phyloP scores from a whole-genome alignment of 2,329 filamentous ascomycete genomes.

The Pseudovirgaria hyperparasitica region DNA sequence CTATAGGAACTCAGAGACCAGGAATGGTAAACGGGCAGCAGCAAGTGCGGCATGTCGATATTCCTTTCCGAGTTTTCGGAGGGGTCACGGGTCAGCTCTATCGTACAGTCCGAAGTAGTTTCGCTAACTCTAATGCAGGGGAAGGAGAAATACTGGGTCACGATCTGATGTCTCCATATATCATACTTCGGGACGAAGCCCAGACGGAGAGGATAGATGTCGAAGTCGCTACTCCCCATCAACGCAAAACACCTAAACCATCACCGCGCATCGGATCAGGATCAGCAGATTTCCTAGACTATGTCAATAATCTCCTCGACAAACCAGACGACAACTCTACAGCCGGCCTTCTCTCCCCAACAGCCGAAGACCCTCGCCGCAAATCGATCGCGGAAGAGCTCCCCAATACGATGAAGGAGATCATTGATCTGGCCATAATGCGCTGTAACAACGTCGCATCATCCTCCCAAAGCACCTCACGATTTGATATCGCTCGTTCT shows the following conservation, averaged over 20 bases:
- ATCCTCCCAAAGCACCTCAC: slow-evolving; percentile 71
- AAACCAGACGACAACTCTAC: slow-evolving; percentile 20
- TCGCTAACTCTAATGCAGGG: slow-evolving; percentile 24
- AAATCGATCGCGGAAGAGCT: slow-evolving; percentile 44
- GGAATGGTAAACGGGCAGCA: slow-evolving; percentile 66
- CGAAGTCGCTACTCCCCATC: slow-evolving; percentile 6
- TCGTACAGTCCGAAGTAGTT: slow-evolving; percentile 2
- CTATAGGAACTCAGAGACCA: slow-evolving; percentile 81
- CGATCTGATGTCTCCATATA: slow-evolving; percentile 88
- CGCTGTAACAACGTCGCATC: slow-evolving; percentile 46
- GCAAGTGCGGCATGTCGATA: slow-evolving; percentile 74
- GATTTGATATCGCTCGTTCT: slow-evolving; percentile 88
- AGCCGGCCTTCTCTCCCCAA: slow-evolving; percentile 58
- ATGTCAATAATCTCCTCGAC: slow-evolving; percentile 35
- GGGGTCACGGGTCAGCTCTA: slow-evolving; percentile 59
- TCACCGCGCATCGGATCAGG: slow-evolving; percentile 32
- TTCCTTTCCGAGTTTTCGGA: slow-evolving; percentile 85
- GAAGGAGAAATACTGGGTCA: slow-evolving; percentile 83
- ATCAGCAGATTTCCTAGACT: slow-evolving; percentile 22
- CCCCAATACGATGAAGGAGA: slow-evolving; percentile 57
- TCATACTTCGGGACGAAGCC: slow-evolving; percentile 75
- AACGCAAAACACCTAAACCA: too few relatives aligned
- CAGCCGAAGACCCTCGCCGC: slow-evolving; percentile 37
- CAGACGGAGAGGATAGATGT: slow-evolving; percentile 29
- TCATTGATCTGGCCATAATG: slow-evolving; percentile 83